phyloP scores from a whole-genome alignment of 331 rosid species.

The Cydonia oblonga region DNA sequence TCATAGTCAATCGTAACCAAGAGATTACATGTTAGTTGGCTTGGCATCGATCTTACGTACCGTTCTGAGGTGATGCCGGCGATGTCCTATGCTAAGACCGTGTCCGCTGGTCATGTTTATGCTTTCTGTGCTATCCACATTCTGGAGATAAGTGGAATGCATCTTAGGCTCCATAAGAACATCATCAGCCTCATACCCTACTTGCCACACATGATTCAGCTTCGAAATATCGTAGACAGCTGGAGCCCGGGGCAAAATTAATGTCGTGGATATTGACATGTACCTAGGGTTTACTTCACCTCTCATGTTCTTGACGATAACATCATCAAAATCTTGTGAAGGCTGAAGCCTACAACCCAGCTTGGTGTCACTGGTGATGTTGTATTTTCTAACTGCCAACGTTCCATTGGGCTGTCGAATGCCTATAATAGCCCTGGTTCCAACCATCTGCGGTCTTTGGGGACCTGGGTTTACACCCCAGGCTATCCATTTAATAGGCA shows the following conservation, averaged over 20 bases:
- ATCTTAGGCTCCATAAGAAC: conserved; percentile 11
- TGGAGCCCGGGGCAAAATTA: conserved; percentile 16
- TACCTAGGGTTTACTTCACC: neutral
- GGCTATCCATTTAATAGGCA: conserved; percentile 41
- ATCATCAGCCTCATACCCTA: conserved; percentile 15
- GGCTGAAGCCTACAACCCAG: conserved; percentile 38
- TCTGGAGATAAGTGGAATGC: conserved; percentile 36
- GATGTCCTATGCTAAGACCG: conserved; percentile 4
- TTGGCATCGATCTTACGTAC: conserved; percentile 17
- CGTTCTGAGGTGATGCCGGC: conserved; percentile 24
- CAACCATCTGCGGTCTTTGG: conserved; percentile 41
- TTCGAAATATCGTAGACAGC: conserved; percentile 2
- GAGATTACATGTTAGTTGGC: neutral
- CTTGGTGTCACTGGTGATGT: conserved; percentile 33
- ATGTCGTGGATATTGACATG: conserved; percentile 19
- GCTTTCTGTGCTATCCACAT: conserved; percentile 56
- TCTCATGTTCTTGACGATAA: neutral
- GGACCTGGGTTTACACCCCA: conserved; percentile 74
- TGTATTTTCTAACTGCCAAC: conserved; percentile 8
- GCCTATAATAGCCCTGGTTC: conserved; percentile 62
- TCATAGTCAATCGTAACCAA: neutral
- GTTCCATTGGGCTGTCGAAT: neutral
- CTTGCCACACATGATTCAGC: conserved; percentile 76
- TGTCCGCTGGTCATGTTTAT: conserved; percentile 15
- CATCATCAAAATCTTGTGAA: neutral